A percentile compares a stretch with the other conserved stretches of the same genome.
Evolutionary conservation across 805 yeast genomes (phyloP).

Genomic region (Barnettozyma siamensis): DNA sequence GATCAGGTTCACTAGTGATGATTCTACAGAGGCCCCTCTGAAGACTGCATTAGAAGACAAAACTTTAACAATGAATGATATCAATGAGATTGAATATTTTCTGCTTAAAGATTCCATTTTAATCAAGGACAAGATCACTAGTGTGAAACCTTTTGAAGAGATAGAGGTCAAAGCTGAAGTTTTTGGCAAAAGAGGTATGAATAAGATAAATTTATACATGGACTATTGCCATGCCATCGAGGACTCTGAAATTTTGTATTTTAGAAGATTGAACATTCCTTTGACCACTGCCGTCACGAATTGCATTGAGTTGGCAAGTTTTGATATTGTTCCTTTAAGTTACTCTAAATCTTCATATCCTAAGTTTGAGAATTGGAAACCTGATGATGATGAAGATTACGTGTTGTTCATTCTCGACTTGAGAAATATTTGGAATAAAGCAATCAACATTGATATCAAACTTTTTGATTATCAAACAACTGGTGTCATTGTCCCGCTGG

Average conservation of each 20-base stretch:
- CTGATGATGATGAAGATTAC: constrained; percentile 35
- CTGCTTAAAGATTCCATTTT: constrained; percentile 53
- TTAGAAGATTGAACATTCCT: constrained; percentile 61
- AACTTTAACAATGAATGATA: constrained; percentile 50
- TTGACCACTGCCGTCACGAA: constrained; percentile 65
- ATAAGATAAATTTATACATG: constrained; percentile 54
- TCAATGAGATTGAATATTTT: constrained; percentile 71
- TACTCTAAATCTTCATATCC: constrained; percentile 1
- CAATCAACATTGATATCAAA: constrained; percentile 32
- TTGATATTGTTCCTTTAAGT: constrained; percentile 61
- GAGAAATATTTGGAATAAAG: constrained; percentile 73
- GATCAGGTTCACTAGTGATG: constrained; percentile 59
- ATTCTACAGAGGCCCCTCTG: constrained; percentile 65
- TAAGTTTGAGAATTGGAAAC: constrained; percentile 4
- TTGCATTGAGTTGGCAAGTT: constrained; percentile 67
- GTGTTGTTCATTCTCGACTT: constrained; percentile 68
- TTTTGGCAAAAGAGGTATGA: constrained; percentile 69
- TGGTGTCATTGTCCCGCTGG: constrained; percentile 35
- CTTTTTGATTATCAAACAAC: constrained; percentile 25
- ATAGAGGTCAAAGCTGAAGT: constrained; percentile 51
- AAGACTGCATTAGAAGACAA: constrained; percentile 46
- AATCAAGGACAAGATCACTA: constrained; percentile 27
- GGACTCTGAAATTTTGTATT: constrained; percentile 30
- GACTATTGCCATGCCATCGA: constrained; percentile 50
- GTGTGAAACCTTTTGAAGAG: constrained; percentile 31